Evolutionary conservation across 345 rosid species (phyloP).

Genomic region (Aquilaria yunnanensis): DNA sequence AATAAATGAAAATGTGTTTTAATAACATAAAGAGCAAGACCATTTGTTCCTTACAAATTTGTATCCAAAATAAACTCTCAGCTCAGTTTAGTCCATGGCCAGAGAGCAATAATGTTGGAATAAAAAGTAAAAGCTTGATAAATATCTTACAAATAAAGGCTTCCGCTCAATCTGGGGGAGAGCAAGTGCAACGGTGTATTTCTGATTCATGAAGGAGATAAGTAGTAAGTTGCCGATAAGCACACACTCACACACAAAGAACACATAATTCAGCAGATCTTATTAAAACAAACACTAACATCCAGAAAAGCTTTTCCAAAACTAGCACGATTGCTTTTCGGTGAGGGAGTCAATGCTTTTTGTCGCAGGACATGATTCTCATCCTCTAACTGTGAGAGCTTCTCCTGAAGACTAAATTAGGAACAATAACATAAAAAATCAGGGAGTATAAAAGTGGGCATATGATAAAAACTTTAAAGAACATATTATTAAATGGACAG

Average conservation of each 20-base stretch:
- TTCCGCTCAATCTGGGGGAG: conserved; percentile 50
- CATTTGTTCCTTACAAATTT: not conserved
- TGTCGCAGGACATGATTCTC: conserved; percentile 86
- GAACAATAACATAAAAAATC: conserved; percentile 3
- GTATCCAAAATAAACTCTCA: not conserved
- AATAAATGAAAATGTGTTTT: conserved; percentile 1
- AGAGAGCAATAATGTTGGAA: too few relatives aligned
- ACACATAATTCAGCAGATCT: not conserved
- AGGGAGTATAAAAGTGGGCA: conserved; percentile 1
- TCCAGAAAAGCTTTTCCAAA: conserved; percentile 47
- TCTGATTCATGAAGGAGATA: conserved; percentile 40
- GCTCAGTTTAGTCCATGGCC: not conserved
- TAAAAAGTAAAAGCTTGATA: too few relatives aligned
- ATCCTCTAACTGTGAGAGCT: conserved; percentile 66
- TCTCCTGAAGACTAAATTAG: conserved; percentile 58
- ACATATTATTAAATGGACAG: too few relatives aligned
- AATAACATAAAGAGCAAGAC: conserved; percentile 1
- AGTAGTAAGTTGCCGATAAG: not conserved
- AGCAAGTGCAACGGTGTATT: conserved; percentile 41
- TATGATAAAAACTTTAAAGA: not conserved
- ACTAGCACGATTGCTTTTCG: conserved; percentile 40
- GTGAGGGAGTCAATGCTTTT: conserved; percentile 52
- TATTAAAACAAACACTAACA: conserved; percentile 34
- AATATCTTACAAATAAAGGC: conserved; percentile 56
- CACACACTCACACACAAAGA: not conserved